Evolutionary conservation across 495 filamentous ascomycete genomes (phyloP).

Genomic region (Lichina pygmaea): DNA sequence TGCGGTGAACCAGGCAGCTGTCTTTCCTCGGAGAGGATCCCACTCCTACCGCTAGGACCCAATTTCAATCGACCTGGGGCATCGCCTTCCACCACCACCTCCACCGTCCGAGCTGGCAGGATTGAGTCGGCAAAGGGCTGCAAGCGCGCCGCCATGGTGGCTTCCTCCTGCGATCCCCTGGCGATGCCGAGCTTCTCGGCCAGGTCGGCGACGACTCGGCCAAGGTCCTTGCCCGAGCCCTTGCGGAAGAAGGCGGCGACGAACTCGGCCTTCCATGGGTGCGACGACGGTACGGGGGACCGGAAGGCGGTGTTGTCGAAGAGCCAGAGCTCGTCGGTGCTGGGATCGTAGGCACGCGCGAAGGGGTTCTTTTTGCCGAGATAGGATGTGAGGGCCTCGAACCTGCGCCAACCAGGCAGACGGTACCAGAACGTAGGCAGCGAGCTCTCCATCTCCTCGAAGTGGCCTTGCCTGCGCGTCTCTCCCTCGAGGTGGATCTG

Average conservation of each 20-base stretch:
- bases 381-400: background rate
- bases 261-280: constrained; percentile 51
- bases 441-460: background rate
- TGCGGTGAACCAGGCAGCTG: constrained; percentile 27
- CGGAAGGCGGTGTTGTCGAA: constrained; percentile 74
- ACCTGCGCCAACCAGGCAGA: background rate
- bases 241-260: constrained; percentile 55
- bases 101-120: constrained; percentile 35
- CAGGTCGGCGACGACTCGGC: constrained; percentile 40
- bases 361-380: constrained; percentile 15
- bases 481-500: background rate
- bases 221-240: constrained; percentile 32
- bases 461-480: background rate
- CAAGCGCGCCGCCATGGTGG: constrained; percentile 39
- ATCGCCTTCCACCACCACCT: constrained; percentile 22
- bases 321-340: constrained; percentile 53
- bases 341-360: constrained; percentile 15
- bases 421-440: background rate
- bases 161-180: constrained; percentile 31
- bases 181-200: constrained; percentile 44
- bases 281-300: constrained; percentile 3
- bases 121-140: constrained; percentile 53
- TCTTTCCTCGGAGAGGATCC: background rate
- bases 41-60: constrained; percentile 36
- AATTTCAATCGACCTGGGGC: constrained; percentile 21